Evolutionary conservation across 345 rosid species (phyloP).

Genomic region (Bruguiera gymnorhiza): DNA sequence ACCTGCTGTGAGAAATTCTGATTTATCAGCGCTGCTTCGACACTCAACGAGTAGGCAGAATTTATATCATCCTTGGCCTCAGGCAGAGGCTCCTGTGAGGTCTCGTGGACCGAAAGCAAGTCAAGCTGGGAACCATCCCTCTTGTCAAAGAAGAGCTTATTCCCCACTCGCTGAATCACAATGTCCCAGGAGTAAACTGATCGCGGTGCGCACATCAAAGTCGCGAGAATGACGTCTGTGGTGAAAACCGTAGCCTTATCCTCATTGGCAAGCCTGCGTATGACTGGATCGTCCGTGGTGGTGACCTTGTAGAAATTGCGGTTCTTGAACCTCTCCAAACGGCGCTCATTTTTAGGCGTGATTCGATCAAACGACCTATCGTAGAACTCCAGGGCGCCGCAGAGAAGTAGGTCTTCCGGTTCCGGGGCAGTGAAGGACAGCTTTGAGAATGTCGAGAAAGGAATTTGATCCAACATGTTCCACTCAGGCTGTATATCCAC

Average conservation of each 20-base stretch:
- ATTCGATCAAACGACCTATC: conserved; percentile 66
- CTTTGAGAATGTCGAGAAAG: conserved; percentile 81
- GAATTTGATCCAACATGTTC: conserved; percentile 98
- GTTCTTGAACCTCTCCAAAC: conserved; percentile 90
- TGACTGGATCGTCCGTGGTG: conserved; percentile 90
- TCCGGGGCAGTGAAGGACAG: conserved; percentile 71
- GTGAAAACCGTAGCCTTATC: conserved; percentile 95
- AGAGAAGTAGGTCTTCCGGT: conserved; percentile 74
- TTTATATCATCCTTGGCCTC: conserved; percentile 88
- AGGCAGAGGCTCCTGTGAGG: conserved; percentile 87
- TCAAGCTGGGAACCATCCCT: conserved; percentile 93
- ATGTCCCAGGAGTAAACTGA: conserved; percentile 99
- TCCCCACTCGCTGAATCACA: conserved; percentile 84
- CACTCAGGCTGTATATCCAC: conserved; percentile 98
- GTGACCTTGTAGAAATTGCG: conserved; percentile 91
- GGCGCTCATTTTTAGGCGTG: conserved; percentile 78
- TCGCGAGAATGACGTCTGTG: conserved; percentile 73
- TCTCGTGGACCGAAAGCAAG: conserved; percentile 86
- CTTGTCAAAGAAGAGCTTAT: conserved; percentile 89
- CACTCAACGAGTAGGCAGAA: conserved; percentile 74
- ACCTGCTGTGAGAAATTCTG: conserved; percentile 96
- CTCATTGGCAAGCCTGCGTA: conserved; percentile 78
- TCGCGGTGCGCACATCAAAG: conserved; percentile 89
- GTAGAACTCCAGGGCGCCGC: conserved; percentile 81
- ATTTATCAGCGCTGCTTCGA: conserved; percentile 87